Percentiles rank a stretch among this genome's conserved stretches.
These are phyloP conservation scores for Aotearoamyces nothofagi DNA, from an alignment of 2,329 filamentous ascomycete species.

Conservation along the genomic window DNA sequence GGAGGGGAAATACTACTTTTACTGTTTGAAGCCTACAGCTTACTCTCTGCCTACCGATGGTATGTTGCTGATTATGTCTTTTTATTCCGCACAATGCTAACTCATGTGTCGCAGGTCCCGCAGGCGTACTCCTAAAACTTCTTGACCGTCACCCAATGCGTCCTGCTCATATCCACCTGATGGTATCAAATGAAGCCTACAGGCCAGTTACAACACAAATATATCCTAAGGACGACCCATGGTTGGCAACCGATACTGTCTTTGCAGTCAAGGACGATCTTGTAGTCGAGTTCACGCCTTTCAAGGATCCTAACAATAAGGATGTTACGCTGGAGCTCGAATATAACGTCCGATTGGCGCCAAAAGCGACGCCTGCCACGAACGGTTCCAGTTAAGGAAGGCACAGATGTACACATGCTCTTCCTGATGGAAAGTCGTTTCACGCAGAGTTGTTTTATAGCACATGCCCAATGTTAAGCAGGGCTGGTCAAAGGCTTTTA, in stretches of 20 bases:
- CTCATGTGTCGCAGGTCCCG: too few species aligned
- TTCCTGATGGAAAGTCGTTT: too few species aligned
- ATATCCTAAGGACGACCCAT: constrained; percentile 53
- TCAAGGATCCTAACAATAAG: constrained; percentile 19
- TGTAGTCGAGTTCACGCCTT: constrained; percentile 30
- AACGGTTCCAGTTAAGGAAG: too few species aligned
- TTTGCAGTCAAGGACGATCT: constrained; percentile 36
- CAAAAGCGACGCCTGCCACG: too few species aligned
- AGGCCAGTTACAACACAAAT: constrained; percentile 63
- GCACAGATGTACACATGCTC: too few species aligned
- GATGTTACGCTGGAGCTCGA: constrained; percentile 14
- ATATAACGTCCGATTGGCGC: constrained; percentile 15
- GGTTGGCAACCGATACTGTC: constrained; percentile 33
- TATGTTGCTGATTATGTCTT: too few species aligned
- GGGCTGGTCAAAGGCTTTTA: too few species aligned
- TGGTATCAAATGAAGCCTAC: constrained; percentile 44
- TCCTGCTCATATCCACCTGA: constrained; percentile 42
- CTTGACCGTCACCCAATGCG: constrained; percentile 41
- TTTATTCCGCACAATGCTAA: constrained; percentile 3
- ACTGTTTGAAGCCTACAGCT: constrained; percentile 31
- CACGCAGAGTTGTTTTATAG: too few species aligned
- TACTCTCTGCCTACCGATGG: constrained; percentile 11
- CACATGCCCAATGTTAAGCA: too few species aligned
- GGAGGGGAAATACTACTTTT: constrained; percentile 37
- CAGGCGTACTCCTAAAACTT: constrained; percentile 32